A percentile compares a stretch with the other conserved stretches of the same genome.
phyloP scores from a whole-genome alignment of 495 filamentous ascomycete genomes.

The Lineolata rhizophorae region DNA sequence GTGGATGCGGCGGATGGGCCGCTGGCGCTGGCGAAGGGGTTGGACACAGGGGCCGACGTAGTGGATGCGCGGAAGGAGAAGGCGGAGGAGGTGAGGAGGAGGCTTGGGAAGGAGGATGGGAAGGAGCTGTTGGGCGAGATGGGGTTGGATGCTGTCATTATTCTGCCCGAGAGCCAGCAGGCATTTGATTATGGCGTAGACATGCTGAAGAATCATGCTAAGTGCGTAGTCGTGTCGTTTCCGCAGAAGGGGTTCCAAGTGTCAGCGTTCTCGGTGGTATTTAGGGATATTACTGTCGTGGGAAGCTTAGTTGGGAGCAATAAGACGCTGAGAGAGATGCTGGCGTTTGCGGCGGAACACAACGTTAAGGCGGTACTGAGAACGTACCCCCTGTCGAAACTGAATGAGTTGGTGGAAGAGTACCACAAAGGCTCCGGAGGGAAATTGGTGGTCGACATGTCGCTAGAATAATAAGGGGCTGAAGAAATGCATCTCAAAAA shows the following conservation, averaged over 20 bases:
- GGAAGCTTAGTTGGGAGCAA: slow-evolving; percentile 2
- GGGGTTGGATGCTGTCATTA: slow-evolving; percentile 1
- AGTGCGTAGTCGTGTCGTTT: not conserved
- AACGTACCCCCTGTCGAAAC: not conserved
- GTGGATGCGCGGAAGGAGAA: not conserved
- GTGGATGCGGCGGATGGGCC: not conserved
- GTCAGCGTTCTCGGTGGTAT: not conserved
- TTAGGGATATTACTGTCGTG: not conserved
- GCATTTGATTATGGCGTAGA: slow-evolving; percentile 1
- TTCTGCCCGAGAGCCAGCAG: slow-evolving; percentile 1
- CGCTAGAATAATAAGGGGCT: too few relatives aligned
- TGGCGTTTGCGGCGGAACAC: not conserved
- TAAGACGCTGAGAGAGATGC: slow-evolving; percentile 1
- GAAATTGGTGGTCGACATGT: not conserved
- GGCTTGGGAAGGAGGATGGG: not conserved
- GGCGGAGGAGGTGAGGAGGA: not conserved
- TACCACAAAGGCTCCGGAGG: not conserved
- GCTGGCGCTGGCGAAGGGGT: not conserved
- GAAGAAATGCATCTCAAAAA: too few relatives aligned
- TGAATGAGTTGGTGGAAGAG: slow-evolving; percentile 1
- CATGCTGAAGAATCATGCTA: not conserved
- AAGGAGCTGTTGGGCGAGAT: not conserved
- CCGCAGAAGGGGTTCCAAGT: slow-evolving; percentile 1
- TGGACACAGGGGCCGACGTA: slow-evolving; percentile 1
- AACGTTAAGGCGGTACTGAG: not conserved